A percentile compares a stretch with the other conserved stretches of the same genome.
Evolutionary conservation across 2,329 filamentous ascomycete genomes (phyloP).

Genomic region (Graphiopsis chlorocephala): DNA sequence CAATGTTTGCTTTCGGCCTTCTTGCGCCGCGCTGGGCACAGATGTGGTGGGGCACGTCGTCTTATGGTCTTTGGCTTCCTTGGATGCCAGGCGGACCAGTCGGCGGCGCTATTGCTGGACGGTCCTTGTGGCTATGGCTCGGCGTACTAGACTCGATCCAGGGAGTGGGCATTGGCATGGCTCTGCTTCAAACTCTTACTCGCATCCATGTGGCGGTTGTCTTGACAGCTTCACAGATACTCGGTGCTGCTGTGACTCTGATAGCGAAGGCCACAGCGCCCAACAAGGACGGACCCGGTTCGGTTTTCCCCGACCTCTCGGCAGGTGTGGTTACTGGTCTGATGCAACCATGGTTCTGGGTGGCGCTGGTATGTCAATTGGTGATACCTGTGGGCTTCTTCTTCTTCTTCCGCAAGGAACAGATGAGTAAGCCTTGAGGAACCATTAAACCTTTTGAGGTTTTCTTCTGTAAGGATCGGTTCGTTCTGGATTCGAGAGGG

Average conservation of each 20-base stretch:
- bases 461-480: neutral
- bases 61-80: constrained; percentile 59
- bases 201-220: constrained; percentile 62
- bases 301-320: constrained; percentile 60
- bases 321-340: constrained; percentile 38
- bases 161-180: constrained; percentile 65
- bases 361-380: constrained; percentile 22
- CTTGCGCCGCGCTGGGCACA: constrained; percentile 64
- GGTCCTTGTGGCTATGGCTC: constrained; percentile 63
- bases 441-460: neutral
- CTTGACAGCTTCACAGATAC: constrained; percentile 57
- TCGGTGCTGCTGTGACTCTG: constrained; percentile 61
- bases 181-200: constrained; percentile 60
- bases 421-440: constrained; percentile 24
- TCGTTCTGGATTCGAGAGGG: neutral
- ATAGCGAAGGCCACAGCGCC: constrained; percentile 58
- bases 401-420: constrained; percentile 27
- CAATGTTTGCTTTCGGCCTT: constrained; percentile 63
- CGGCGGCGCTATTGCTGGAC: constrained; percentile 52
- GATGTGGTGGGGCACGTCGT: constrained; percentile 62
- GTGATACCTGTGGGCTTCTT: constrained; percentile 25
- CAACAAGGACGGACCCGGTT: constrained; percentile 58
- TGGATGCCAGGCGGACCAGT: constrained; percentile 54
- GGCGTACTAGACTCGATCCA: constrained; percentile 63
- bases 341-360: constrained; percentile 26